phyloP scores from a whole-genome alignment of 306 rosid genomes.

The Trichosanthes cucumerina region DNA sequence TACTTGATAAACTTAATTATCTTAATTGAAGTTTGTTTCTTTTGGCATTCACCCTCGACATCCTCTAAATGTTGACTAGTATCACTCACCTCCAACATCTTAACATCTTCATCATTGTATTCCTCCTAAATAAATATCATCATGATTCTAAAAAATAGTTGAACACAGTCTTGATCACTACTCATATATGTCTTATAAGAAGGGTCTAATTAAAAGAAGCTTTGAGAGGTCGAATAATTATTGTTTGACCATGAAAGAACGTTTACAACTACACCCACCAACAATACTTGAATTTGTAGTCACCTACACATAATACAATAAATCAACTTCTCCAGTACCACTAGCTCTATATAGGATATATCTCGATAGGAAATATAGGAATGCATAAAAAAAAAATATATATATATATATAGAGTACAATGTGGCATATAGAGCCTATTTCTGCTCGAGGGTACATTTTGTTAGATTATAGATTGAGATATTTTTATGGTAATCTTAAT shows the following conservation, averaged over 20 bases:
- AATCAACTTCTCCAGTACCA: not conserved
- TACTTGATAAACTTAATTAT: too few species aligned
- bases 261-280: slow-evolving; percentile 91
- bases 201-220: not conserved
- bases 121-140: too few species aligned
- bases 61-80: too few species aligned
- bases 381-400: too few species aligned
- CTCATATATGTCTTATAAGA: not conserved
- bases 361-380: not conserved
- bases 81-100: too few species aligned
- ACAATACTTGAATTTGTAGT: slow-evolving; percentile 87
- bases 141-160: too few species aligned
- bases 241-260: slow-evolving; percentile 85
- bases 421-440: not conserved
- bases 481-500: too few species aligned
- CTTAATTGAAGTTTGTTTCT: too few species aligned
- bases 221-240: slow-evolving; percentile 23
- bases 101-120: too few species aligned
- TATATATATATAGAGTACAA: not conserved
- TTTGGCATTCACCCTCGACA: too few species aligned
- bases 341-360: too few species aligned
- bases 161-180: not conserved
- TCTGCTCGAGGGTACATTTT: not conserved
- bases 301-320: slow-evolving; percentile 49
- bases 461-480: not conserved